These are phyloP conservation scores for Leptosphaerulina australis DNA, from an alignment of 2,329 filamentous ascomycete genomes.

Conservation along the genomic window DNA sequence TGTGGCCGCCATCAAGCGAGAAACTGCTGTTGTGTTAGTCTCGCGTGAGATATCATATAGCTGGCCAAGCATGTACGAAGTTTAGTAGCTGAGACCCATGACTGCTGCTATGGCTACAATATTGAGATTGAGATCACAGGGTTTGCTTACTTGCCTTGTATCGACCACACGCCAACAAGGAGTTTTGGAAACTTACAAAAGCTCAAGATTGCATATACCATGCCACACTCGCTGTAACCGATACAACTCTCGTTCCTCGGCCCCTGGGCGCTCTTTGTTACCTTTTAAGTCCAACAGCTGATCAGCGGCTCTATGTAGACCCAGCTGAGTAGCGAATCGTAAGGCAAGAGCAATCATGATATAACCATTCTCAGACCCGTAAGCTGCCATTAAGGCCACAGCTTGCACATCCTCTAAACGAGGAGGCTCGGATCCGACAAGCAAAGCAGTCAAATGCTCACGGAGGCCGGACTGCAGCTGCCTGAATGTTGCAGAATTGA, in stretches of 20 bases:
- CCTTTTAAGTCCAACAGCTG: slow-evolving; percentile 47
- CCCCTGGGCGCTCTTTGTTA: slow-evolving; percentile 8
- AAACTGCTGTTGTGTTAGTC: slow-evolving; percentile 40
- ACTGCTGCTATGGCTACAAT: no score
- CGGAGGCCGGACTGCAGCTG: slow-evolving; percentile 41
- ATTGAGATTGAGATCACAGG: no score
- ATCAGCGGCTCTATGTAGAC: slow-evolving; percentile 49
- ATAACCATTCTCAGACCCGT: slow-evolving; percentile 59
- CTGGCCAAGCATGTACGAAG: no score
- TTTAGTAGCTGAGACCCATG: no score
- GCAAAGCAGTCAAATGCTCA: slow-evolving; percentile 54
- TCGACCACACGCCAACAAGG: background rate
- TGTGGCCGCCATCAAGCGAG: slow-evolving; percentile 54
- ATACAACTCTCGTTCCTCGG: slow-evolving; percentile 44
- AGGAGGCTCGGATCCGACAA: slow-evolving; percentile 50
- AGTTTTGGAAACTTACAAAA: slow-evolving; percentile 39
- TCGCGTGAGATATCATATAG: background rate
- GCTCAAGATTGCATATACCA: slow-evolving; percentile 59
- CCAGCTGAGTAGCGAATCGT: slow-evolving; percentile 58
- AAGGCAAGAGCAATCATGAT: slow-evolving; percentile 58
- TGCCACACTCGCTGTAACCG: slow-evolving; percentile 57
- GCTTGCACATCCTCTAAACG: slow-evolving; percentile 60
- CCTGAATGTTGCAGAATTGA: slow-evolving; percentile 48
- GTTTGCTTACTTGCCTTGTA: background rate
- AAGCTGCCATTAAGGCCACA: slow-evolving; percentile 59